Percentiles rank a stretch among this genome's conserved stretches.
These are phyloP conservation scores for Plasmodium sp. DNA, from an alignment of 169 alveolate species.

Conservation along the genomic window DNA sequence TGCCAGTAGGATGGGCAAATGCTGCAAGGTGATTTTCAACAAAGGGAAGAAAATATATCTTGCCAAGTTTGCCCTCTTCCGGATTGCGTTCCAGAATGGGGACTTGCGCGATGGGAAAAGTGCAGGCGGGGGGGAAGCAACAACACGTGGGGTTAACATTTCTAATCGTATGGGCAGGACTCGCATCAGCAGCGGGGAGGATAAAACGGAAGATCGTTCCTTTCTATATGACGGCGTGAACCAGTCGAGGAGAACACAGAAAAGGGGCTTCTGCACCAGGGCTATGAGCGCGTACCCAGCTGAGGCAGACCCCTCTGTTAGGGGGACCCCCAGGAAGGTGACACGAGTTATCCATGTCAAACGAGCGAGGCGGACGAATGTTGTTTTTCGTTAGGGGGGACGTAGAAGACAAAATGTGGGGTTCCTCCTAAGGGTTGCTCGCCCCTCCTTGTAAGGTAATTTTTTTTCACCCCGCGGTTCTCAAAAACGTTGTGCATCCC, in stretches of 20 bases:
- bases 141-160: neutral
- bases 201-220: neutral
- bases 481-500: neutral
- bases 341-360: neutral
- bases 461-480: neutral
- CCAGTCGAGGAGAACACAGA: neutral
- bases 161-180: neutral
- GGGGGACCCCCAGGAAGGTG: neutral
- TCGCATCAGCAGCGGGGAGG: neutral
- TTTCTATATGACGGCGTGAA: neutral
- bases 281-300: neutral
- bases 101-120: neutral
- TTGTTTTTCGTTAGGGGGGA: neutral
- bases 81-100: neutral
- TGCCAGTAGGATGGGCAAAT: slow-evolving; percentile 19
- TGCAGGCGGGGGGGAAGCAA: neutral
- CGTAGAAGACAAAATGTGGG: neutral
- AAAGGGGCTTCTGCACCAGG: neutral
- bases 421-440: neutral
- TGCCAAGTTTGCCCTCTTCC: slow-evolving; percentile 12
- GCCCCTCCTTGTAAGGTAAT: neutral
- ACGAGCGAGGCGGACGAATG: neutral
- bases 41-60: slow-evolving; percentile 19
- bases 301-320: neutral
- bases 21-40: slow-evolving; percentile 24